phyloP scores from a whole-genome alignment of 2,329 filamentous ascomycete genomes.

The Hypoxylon sp. region DNA sequence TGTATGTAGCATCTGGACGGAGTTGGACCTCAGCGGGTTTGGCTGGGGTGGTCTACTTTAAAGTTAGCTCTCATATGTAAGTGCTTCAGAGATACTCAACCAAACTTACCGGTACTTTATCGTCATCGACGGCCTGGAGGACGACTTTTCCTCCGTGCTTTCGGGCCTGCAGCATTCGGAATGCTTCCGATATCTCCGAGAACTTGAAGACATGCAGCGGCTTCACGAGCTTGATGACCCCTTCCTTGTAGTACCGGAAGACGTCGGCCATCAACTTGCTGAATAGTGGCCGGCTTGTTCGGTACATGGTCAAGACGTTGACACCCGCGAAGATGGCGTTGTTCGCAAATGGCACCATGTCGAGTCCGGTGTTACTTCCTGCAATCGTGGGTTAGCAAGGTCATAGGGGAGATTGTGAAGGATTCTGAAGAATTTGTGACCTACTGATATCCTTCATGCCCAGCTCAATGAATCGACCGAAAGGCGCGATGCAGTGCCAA shows the following conservation, averaged over 20 bases:
- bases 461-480: slow-evolving; percentile 47
- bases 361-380: slow-evolving; percentile 47
- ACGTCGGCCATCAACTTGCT: slow-evolving; percentile 45
- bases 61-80: slow-evolving; percentile 2
- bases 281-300: slow-evolving; percentile 45
- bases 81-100: background rate
- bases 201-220: slow-evolving; percentile 47
- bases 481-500: slow-evolving; percentile 49
- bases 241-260: slow-evolving; percentile 42
- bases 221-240: slow-evolving; percentile 44
- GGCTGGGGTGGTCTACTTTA: slow-evolving; percentile 37
- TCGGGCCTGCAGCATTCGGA: slow-evolving; percentile 46
- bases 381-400: slow-evolving; percentile 4
- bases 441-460: slow-evolving; percentile 46
- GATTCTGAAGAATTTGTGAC: background rate
- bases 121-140: slow-evolving; percentile 43
- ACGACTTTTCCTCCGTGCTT: slow-evolving; percentile 46
- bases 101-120: slow-evolving; percentile 35
- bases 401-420: background rate
- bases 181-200: slow-evolving; percentile 47
- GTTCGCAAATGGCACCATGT: slow-evolving; percentile 48
- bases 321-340: slow-evolving; percentile 47
- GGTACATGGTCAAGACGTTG: slow-evolving; percentile 48
- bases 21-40: slow-evolving; percentile 45
- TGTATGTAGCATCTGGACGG: slow-evolving; percentile 47